Evolutionary conservation across 2,329 filamentous ascomycete species (phyloP), one percentile per base, ranked within the genome.

Genomic region (Neonectria magnoliae): DNA sequence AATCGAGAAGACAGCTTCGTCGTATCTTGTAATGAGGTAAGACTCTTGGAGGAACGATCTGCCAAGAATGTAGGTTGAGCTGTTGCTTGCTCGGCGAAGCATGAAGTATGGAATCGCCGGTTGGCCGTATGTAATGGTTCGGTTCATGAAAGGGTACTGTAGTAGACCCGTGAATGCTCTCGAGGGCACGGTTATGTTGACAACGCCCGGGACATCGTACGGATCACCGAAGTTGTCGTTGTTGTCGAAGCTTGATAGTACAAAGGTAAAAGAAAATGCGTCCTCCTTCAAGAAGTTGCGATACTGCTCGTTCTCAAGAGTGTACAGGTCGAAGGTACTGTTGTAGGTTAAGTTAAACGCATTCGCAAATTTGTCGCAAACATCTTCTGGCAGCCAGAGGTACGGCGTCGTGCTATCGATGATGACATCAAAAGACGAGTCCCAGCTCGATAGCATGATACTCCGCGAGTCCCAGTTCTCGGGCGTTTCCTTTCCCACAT

Each of bases 21-120:
- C 87, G 71, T 88, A 89, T 67, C 83, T 84, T 27, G 83, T 87
- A 33, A 87, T 81, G 6, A 89, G 76, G 64, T 89, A 89, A 2
- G 90, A 85, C 76, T 93, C 90, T 74, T 93, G 91, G 58, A 93
- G 79, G 68, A 93, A 93, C 0, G 87, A 85, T 36, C 90, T 84
- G 8, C 91, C 91, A 38, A 93, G 83, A 13, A 90, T 85, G 75
- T 87, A 85, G 67, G 88, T 83, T 14, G 81, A 81, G 38, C 83
- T 82, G 61, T 85, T 82, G 20, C 82, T 73, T 11, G 86, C 81
- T 63, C 85, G 85, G 70, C 87, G 84, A 56, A 93, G 81, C 4
- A 90, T 90, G 64, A 93, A 93, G 73, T 93, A 93, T 11, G 83
- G 85, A 10, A 85, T 75, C 38, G 79, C 79, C 9, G 81, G 77